Evolutionary conservation across 768 basidiomycete species (phyloP), one percentile per base, ranked within the genome.

Genomic region (Trametes villosa): DNA sequence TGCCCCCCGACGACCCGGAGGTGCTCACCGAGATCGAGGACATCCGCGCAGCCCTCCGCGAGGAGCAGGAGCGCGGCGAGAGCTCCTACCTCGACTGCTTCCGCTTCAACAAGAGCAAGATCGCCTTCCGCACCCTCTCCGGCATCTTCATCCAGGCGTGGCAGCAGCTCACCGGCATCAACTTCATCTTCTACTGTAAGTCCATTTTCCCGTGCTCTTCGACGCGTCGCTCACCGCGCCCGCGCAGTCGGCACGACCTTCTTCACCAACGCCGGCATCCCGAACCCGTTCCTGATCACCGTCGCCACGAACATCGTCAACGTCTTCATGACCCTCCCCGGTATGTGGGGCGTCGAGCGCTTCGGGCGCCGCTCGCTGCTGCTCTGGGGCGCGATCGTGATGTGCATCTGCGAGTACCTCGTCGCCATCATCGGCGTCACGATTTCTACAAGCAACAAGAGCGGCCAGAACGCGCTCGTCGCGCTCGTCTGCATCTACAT

Each of bases 361-460:
- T 82, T 89, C 67, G 93, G 92, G 66, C 91, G 92, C 62, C 86
- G 92, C 59, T 80, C 82, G 34, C 82, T 94, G 47, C 82, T 93
- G 50, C 76, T 92, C 69, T 79, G 83, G 57, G 93, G 93, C 67
- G 91, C 91, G 22, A 71, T 82, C 55, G 89, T 89, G 53, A 94
- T 94, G 92, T 79, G 83, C 64, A 62, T 92, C 67, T 94, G 91
- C 80, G 88, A 94, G 72, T 92, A 80, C 78, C 81, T 93, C 67
- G 81, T 91, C 62, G 87, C 83, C 65, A 86, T 87, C 71, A 69
- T 84, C 52, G 84, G 83, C 66, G 79, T 83, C 49, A 74, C 78
- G n/a, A 62, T 78, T 52, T 67, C 74, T 48, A 66, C 68, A 41
- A 70, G 68, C 53, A 78, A 81, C 66, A 74, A 77, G 9, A 74